Base-by-base conservation (phyloP, 805 yeast species). In the Tetrapisispora taiwanensis region DNA sequence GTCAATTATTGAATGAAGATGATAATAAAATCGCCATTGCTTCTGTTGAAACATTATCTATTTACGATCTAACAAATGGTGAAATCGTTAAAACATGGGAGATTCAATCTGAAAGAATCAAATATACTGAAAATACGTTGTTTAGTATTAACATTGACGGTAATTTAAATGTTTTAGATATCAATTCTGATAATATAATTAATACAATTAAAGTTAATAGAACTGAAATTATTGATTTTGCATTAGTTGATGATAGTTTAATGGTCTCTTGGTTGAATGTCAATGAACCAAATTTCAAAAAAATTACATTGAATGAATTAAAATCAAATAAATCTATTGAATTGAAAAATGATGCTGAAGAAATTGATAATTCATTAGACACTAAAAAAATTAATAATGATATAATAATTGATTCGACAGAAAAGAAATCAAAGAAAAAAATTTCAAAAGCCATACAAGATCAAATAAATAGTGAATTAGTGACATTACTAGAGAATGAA, bases 261-360 rank as follows among this genome's bases (percentile, higher is more conserved):
- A 47, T 67, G 30, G 41, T 67, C 4, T 62, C 71, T 14, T 68
- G 70, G 69, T 50, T 59, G 17, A 60, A 58, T 44, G 69, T 62
- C 1, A 58, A 69, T 40, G 71, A 66, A 45, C 72, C 72, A 31
- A 62, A 58, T 42, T 66, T 69, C 43, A 57, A 59, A 43, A 27
- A 54, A 1, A 48, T 63, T 24, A 46, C 59, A 20, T 37, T 55
- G n/a, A 47, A 47, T 10, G 52, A 54, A 28, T 48, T 58, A 12
- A 35, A 38, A 4, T 45, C 55, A 5, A 49, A 52, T 19, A 49
- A 55, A 19, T 54, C 53, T 39, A 52, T 67, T 31, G 52, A 58
- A 18, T 55, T 65, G 18, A 56, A 60, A 36, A 55, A 67, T 26
- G 26, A 6, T 22, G 15, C 12, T 26, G 28, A 33, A 7, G 15